phyloP scores from a whole-genome alignment of 2,329 filamentous ascomycete genomes.

The Beauveria sp. region DNA sequence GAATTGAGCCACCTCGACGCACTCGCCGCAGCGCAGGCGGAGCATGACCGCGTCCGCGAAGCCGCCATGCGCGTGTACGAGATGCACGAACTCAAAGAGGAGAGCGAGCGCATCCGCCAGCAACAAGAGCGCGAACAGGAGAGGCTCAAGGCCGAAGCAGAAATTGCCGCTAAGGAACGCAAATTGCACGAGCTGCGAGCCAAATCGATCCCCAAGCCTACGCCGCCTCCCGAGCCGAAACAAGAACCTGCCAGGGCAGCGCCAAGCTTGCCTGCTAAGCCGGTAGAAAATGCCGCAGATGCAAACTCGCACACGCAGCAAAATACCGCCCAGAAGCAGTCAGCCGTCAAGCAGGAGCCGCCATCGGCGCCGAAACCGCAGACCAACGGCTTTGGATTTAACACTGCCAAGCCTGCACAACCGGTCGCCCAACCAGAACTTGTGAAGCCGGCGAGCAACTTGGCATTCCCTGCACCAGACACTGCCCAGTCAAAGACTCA shows the following conservation, averaged over 20 bases:
- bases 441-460: not conserved
- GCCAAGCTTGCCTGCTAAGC: constrained; percentile 10
- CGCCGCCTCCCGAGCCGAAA: constrained; percentile 21
- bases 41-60: constrained; percentile 58
- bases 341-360: constrained; percentile 9
- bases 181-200: constrained; percentile 39
- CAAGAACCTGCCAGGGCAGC: constrained; percentile 10
- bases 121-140: constrained; percentile 40
- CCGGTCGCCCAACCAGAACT: constrained; percentile 14
- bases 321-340: not conserved
- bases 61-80: constrained; percentile 41
- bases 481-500: constrained; percentile 12
- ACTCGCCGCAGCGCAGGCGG: constrained; percentile 54
- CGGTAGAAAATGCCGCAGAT: constrained; percentile 9
- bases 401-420: constrained; percentile 17
- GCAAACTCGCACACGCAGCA: not conserved
- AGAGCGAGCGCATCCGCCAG: constrained; percentile 34
- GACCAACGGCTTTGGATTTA: constrained; percentile 17
- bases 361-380: constrained; percentile 9
- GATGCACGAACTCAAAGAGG: constrained; percentile 38
- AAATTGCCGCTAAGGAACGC: constrained; percentile 38
- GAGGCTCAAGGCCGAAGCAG: constrained; percentile 36
- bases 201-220: constrained; percentile 36
- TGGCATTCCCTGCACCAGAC: not conserved
- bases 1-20: constrained; percentile 58